Percentiles rank a stretch among this genome's conserved stretches.
These are phyloP conservation scores for Dipodascopsis tothii DNA, from an alignment of 805 yeast species.

Conservation along the genomic window DNA sequence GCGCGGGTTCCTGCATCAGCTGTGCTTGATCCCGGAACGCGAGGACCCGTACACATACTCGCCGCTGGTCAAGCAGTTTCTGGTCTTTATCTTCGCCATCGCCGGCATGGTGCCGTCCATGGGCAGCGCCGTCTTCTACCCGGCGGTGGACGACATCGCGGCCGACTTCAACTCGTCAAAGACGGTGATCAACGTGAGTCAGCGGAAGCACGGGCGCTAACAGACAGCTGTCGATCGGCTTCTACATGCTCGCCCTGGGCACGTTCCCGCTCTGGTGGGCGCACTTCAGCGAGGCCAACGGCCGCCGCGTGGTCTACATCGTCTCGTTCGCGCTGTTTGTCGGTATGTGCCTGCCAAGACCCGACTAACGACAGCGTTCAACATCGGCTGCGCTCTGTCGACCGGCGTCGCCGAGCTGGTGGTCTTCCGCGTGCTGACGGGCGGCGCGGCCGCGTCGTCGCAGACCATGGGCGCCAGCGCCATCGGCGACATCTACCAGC, in stretches of 20 bases:
- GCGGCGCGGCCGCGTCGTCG: slow-evolving; percentile 78
- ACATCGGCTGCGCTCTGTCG: slow-evolving; percentile 64
- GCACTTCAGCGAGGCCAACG: slow-evolving; percentile 63
- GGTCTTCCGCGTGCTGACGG: slow-evolving; percentile 61
- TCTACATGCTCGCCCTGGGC: slow-evolving; percentile 66
- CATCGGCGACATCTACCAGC: slow-evolving; percentile 61
- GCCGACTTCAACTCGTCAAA: slow-evolving; percentile 48
- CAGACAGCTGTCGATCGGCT: slow-evolving; percentile 53
- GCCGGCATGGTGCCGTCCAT: slow-evolving; percentile 80
- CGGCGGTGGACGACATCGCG: slow-evolving; percentile 60
- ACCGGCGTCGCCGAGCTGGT: slow-evolving; percentile 56
- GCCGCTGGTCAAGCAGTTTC: slow-evolving; percentile 38
- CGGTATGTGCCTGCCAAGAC: slow-evolving; percentile 28
- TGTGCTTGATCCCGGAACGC: slow-evolving; percentile 58
- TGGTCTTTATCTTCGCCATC: slow-evolving; percentile 59
- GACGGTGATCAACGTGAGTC: slow-evolving; percentile 51
- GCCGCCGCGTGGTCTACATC: slow-evolving; percentile 67
- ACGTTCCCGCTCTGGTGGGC: slow-evolving; percentile 88
- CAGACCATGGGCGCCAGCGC: slow-evolving; percentile 90
- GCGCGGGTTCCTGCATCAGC: slow-evolving; percentile 9
- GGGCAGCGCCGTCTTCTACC: slow-evolving; percentile 79
- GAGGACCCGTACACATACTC: slow-evolving; percentile 65
- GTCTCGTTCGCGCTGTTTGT: slow-evolving; percentile 56
- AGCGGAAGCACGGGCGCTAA: neutral
- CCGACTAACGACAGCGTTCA: slow-evolving; percentile 34